phyloP scores from a whole-genome alignment of 768 basidiomycete species.

The Tylopilus rubrobrunneus region DNA sequence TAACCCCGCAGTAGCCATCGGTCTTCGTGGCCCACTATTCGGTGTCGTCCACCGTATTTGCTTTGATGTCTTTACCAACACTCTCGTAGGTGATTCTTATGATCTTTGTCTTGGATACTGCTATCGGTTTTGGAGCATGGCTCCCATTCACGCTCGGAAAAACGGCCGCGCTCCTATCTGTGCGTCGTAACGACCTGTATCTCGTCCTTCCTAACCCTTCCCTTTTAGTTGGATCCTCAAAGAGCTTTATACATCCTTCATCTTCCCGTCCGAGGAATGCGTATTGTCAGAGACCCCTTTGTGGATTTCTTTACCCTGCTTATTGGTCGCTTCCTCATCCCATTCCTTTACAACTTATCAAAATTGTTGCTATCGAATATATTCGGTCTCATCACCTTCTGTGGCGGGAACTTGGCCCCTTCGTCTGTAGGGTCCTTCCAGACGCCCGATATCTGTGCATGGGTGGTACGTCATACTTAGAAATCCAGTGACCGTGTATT shows the following conservation, averaged over 20 bases:
- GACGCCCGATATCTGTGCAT: conserved; percentile 30
- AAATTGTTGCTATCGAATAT: conserved; percentile 28
- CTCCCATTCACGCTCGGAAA: conserved; percentile 91
- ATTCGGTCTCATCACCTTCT: conserved; percentile 25
- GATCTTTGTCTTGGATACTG: conserved; percentile 80
- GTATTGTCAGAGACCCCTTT: conserved; percentile 78
- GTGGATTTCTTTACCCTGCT: conserved; percentile 63
- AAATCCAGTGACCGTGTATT: background rate
- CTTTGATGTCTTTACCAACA: conserved; percentile 2
- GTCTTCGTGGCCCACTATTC: conserved; percentile 80
- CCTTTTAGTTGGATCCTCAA: conserved; percentile 63
- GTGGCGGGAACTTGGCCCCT: conserved; percentile 29
- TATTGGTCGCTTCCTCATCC: conserved; percentile 45
- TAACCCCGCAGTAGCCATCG: conserved; percentile 58
- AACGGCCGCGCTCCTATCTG: conserved; percentile 70
- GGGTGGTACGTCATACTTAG: conserved; percentile 34
- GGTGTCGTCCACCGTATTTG: conserved; percentile 35
- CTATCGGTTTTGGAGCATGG: conserved; percentile 78
- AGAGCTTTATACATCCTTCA: conserved; percentile 69
- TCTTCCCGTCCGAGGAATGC: conserved; percentile 74
- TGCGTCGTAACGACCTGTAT: conserved; percentile 33
- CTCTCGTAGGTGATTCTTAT: conserved; percentile 72
- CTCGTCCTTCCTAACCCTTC: conserved; percentile 1
- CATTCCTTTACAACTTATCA: conserved; percentile 32
- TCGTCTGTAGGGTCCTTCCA: conserved; percentile 29